Percentiles rank a stretch among this genome's conserved stretches.
These are phyloP conservation scores for Arbutus unedo DNA, from an alignment of 148 eudicot species.

Conservation along the genomic window DNA sequence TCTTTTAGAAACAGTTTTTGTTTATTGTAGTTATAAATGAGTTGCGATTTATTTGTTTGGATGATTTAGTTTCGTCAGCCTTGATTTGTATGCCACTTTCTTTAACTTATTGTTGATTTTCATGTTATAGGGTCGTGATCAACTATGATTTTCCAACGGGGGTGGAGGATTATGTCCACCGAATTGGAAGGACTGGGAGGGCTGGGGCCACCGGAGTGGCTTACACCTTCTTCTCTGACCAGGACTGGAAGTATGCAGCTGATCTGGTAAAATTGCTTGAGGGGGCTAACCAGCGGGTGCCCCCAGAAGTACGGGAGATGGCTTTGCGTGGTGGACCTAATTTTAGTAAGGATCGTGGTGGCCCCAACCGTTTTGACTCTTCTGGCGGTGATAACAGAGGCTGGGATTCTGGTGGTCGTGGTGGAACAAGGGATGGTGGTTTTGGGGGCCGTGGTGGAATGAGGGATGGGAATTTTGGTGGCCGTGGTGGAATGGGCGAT, in stretches of 20 bases:
- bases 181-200: slow-evolving; percentile 97
- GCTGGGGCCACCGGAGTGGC: slow-evolving; percentile 94
- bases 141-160: slow-evolving; percentile 96
- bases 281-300: slow-evolving; percentile 93
- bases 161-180: slow-evolving; percentile 96
- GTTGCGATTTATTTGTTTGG: slow-evolving; percentile 7
- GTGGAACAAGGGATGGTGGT: slow-evolving; percentile 60
- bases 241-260: slow-evolving; percentile 86
- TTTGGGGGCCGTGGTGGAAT: slow-evolving; percentile 49
- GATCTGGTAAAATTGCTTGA: slow-evolving; percentile 82
- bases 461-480: slow-evolving; percentile 41
- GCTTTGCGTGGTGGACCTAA: slow-evolving; percentile 70
- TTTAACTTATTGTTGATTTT: background rate
- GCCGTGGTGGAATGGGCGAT: slow-evolving; percentile 40
- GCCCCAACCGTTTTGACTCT: slow-evolving; percentile 56
- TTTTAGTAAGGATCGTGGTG: slow-evolving; percentile 58
- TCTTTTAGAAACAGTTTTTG: background rate
- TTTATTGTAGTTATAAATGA: background rate
- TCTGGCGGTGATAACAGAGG: slow-evolving; percentile 53
- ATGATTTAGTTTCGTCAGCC: background rate
- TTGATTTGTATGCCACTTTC: background rate
- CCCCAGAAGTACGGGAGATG: slow-evolving; percentile 75
- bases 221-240: slow-evolving; percentile 90
- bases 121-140: slow-evolving; percentile 69
- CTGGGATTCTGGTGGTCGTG: slow-evolving; percentile 72